Percentiles rank a stretch among this genome's conserved stretches.
Conservation (phyloP, 2,329 filamentous ascomycete species). For the Pseudopithomyces chartarum region DNA sequence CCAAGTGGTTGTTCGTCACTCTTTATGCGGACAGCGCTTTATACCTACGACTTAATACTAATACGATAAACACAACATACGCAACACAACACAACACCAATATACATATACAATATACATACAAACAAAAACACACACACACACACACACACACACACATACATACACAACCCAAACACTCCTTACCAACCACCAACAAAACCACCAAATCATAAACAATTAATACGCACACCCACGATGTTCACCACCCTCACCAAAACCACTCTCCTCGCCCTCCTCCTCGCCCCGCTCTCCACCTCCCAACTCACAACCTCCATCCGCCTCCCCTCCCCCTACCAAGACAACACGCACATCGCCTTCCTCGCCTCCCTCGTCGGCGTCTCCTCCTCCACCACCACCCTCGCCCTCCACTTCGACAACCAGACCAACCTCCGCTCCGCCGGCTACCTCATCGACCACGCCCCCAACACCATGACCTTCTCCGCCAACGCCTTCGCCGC, state of each 20-base stretch:
- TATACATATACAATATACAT: background rate
- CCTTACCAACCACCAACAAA: background rate
- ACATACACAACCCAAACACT: background rate
- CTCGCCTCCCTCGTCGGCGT: slow-evolving; percentile 28
- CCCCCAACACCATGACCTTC: slow-evolving; percentile 14
- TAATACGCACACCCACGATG: too few species aligned
- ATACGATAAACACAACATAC: background rate
- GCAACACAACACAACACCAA: too few species aligned
- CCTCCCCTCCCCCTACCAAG: slow-evolving; percentile 21
- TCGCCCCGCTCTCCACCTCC: slow-evolving; percentile 28
- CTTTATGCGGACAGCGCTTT: slow-evolving; percentile 5
- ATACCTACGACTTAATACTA: slow-evolving; percentile 3
- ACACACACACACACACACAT: too few species aligned
- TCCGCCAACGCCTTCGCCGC: slow-evolving; percentile 9
- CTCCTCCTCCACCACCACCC: slow-evolving; percentile 24
- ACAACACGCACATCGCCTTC: slow-evolving; percentile 16
- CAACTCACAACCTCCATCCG: slow-evolving; percentile 35
- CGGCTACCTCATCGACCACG: slow-evolving; percentile 3
- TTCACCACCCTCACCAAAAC: slow-evolving; percentile 11
- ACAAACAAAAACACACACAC: too few species aligned
- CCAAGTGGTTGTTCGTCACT: slow-evolving; percentile 14
- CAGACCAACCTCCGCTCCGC: slow-evolving; percentile 1
- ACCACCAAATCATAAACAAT: background rate
- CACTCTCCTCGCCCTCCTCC: slow-evolving; percentile 23
- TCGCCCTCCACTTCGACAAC: slow-evolving; percentile 16